Evolutionary conservation across 768 basidiomycete genomes (phyloP), one percentile per base, ranked within the genome.

Genomic region (Gloeopeniophorella convolvens): DNA sequence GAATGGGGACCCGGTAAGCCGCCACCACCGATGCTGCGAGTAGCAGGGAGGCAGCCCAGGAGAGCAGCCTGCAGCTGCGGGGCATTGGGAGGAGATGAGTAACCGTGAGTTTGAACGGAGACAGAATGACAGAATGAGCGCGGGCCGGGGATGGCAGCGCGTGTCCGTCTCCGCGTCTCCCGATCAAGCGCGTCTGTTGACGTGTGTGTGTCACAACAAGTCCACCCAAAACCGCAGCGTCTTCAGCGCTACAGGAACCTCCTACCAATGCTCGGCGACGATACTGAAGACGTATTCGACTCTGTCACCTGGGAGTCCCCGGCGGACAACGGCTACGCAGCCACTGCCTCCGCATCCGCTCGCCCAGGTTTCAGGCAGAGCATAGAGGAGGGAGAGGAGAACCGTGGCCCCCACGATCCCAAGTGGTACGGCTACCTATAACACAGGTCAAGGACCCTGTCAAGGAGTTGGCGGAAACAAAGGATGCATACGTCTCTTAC

Each of bases 401-500:
- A 76, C n/a, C 65, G 67, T 6, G 71, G 73, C 2, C 86, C 89
- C 13, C 78, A 82, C 56, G 84, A 89, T 62, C 88, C 89, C 43
- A 91, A 89, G 68, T 92, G 89, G 89, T 90, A 91, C 65, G 90
- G 89, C 9, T 83, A 83, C 66, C 80, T 92, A 75, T 85, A 43
- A 87, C 85, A 21, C 72, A 73, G 39, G 92, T 98, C 57, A 82
- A 84, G 62, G 94, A 98, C 65, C 94, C 95, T 24, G 82, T 92
- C 55, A 97, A 95, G 66, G 94, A 97, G 66, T 77, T 97, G 23
- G 86, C 94, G 51, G 95, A 96, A 60, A 95, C 93, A 27, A 97
- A 96, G 72, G 95, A 99, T 63, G 85, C 89, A 54, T 97, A 91
- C 69, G 91, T 96, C 42, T 94, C 92, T 33, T 99, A 98, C 66